Percentiles rank a stretch among this genome's conserved stretches.
phyloP scores from a whole-genome alignment of 441 rosid genomes.

The Biscutella auriculata region DNA sequence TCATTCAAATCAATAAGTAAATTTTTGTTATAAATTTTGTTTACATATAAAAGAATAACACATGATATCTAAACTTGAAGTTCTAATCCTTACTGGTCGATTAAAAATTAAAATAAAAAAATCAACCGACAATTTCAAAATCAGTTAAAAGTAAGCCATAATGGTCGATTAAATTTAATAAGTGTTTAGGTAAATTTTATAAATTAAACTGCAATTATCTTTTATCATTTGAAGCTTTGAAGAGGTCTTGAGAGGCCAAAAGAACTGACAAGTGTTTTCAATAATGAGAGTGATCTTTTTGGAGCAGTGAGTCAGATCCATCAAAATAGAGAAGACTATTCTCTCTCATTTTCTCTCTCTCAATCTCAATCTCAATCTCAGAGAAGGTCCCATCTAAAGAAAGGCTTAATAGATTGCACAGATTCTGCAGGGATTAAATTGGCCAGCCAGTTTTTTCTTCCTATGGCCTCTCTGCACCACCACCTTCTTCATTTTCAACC shows the following conservation, averaged over 20 bases:
- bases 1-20: too few relatives aligned
- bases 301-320: slow-evolving; percentile 26
- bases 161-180: too few relatives aligned
- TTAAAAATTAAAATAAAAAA: too few relatives aligned
- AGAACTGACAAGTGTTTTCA: slow-evolving; percentile 24
- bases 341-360: slow-evolving; percentile 5
- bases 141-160: too few relatives aligned
- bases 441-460: slow-evolving; percentile 14
- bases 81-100: too few relatives aligned
- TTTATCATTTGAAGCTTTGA: too few relatives aligned
- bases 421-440: slow-evolving; percentile 27
- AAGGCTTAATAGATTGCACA: slow-evolving; percentile 22
- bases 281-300: slow-evolving; percentile 29
- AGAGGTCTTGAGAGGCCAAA: slow-evolving; percentile 20
- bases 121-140: too few relatives aligned
- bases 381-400: slow-evolving; percentile 24
- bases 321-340: slow-evolving; percentile 17
- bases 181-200: too few relatives aligned
- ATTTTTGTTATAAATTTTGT: too few relatives aligned
- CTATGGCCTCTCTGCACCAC: slow-evolving; percentile 11
- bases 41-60: too few relatives aligned
- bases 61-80: too few relatives aligned
- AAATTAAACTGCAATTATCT: too few relatives aligned
- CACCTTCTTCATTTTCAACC: slow-evolving; percentile 5
- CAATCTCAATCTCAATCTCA: slow-evolving; percentile 9